These are phyloP conservation scores for Diaporthe sp. DNA, from an alignment of 2,329 filamentous ascomycete genomes.

Conservation along the genomic window DNA sequence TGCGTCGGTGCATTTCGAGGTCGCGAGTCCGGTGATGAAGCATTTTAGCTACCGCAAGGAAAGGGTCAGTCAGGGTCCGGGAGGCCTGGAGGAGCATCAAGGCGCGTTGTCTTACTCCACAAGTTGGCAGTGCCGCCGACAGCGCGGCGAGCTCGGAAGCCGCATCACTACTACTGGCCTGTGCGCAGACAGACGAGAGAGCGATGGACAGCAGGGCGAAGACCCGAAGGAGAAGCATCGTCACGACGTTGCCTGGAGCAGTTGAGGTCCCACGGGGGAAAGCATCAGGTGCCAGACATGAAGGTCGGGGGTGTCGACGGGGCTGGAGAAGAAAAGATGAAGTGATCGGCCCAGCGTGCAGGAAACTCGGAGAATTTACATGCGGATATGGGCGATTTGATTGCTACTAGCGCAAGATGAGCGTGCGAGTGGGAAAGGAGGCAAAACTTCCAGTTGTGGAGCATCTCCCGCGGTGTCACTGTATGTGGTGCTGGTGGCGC, in stretches of 20 bases:
- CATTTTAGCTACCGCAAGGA: slow-evolving; percentile 28
- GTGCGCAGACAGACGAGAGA: slow-evolving; percentile 14
- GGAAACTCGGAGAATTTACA: slow-evolving; percentile 33
- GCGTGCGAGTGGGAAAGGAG: slow-evolving; percentile 12
- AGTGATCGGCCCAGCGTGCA: slow-evolving; percentile 5
- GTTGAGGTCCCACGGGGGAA: slow-evolving; percentile 16
- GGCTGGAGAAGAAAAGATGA: slow-evolving; percentile 8
- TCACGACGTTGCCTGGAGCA: not conserved
- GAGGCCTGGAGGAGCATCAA: not conserved
- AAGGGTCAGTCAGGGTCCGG: slow-evolving; percentile 2
- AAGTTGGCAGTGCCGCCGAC: slow-evolving; percentile 33
- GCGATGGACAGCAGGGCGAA: slow-evolving; percentile 11
- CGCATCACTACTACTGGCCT: not conserved
- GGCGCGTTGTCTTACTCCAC: slow-evolving; percentile 29
- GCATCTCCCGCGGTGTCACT: not conserved
- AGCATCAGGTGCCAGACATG: slow-evolving; percentile 4
- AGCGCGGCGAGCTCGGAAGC: slow-evolving; percentile 33
- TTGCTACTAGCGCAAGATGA: slow-evolving; percentile 13
- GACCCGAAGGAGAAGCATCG: slow-evolving; percentile 28
- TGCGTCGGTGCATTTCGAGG: slow-evolving; percentile 24
- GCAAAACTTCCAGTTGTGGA: slow-evolving; percentile 9
- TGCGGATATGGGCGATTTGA: slow-evolving; percentile 20
- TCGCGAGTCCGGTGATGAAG: slow-evolving; percentile 11
- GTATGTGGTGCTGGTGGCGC: slow-evolving; percentile 12
- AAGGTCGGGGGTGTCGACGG: not conserved